Evolutionary conservation across 352 stramenopile genomes (phyloP).

Genomic region (Phytophthora europaea): DNA sequence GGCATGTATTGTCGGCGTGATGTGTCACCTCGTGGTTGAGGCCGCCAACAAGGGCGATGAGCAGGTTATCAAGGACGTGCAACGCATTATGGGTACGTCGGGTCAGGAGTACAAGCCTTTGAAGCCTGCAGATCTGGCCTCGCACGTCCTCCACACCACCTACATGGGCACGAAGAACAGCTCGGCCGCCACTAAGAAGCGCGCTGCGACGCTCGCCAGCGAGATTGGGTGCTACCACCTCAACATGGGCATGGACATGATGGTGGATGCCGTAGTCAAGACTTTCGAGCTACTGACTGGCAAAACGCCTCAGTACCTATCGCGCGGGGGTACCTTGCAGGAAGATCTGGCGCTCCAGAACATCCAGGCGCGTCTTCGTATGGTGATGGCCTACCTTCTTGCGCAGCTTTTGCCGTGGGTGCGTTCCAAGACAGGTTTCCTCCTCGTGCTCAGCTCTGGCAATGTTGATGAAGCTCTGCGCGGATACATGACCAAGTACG

Average conservation of each 20-base stretch:
- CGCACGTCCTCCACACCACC: constrained; percentile 95
- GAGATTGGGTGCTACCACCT: constrained; percentile 97
- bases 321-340: constrained; percentile 89
- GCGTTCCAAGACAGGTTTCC: constrained; percentile 93
- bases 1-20: constrained; percentile 97
- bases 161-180: constrained; percentile 99
- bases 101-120: constrained; percentile 65
- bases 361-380: constrained; percentile 98
- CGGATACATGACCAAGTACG: constrained; percentile 99
- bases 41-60: constrained; percentile 83
- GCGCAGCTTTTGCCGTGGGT: constrained; percentile 99
- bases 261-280: constrained; percentile 91
- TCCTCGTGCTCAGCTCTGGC: constrained; percentile 98
- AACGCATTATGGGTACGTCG: constrained; percentile 79
- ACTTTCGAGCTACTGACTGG: constrained; percentile 85
- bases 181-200: constrained; percentile 91
- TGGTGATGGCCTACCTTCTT: constrained; percentile 99
- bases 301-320: constrained; percentile 92
- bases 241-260: constrained; percentile 96
- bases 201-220: constrained; percentile 89
- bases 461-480: constrained; percentile 99
- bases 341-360: constrained; percentile 99
- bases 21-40: constrained; percentile 96
- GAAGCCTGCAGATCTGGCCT: constrained; percentile 92
- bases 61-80: constrained; percentile 88